These are phyloP conservation scores for Jackrogersella minutella DNA, from an alignment of 495 filamentous ascomycete genomes.

Conservation along the genomic window DNA sequence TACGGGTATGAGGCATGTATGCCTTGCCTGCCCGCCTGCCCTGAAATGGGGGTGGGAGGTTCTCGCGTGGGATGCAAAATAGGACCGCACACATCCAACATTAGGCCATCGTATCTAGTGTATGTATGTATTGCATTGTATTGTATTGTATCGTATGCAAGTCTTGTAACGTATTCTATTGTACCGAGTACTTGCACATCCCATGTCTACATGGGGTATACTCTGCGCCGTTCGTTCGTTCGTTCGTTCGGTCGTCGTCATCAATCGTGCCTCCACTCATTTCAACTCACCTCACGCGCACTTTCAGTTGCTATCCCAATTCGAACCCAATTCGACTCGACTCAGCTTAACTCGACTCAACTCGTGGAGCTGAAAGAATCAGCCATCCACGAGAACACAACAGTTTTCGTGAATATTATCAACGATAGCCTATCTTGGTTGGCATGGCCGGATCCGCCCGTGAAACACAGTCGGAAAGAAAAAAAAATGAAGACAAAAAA, in stretches of 20 bases:
- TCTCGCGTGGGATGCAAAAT: slow-evolving; percentile 6
- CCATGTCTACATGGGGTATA: slow-evolving; percentile 16
- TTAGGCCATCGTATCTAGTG: not conserved
- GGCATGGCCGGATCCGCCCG: slow-evolving; percentile 22
- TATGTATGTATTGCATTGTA: slow-evolving; percentile 4
- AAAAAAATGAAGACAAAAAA: not conserved
- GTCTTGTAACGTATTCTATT: not conserved
- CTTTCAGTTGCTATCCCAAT: not conserved
- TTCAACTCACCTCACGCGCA: not conserved
- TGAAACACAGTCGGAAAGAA: not conserved
- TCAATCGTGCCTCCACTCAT: slow-evolving; percentile 1
- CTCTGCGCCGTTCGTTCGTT: slow-evolving; percentile 15
- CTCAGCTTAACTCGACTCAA: slow-evolving; percentile 20
- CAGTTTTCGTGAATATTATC: not conserved
- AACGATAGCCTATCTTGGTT: not conserved
- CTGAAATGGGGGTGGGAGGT: not conserved
- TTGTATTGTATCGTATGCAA: not conserved
- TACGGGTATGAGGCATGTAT: not conserved
- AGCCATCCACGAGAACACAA: not conserved
- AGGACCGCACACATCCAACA: not conserved
- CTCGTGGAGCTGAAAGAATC: not conserved
- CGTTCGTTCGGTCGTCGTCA: not conserved
- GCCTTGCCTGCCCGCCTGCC: too few relatives aligned
- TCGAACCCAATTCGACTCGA: not conserved
- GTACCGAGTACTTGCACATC: not conserved